Evolutionary conservation across 2,329 filamentous ascomycete species (phyloP).

Genomic region (Penicillium hordei): DNA sequence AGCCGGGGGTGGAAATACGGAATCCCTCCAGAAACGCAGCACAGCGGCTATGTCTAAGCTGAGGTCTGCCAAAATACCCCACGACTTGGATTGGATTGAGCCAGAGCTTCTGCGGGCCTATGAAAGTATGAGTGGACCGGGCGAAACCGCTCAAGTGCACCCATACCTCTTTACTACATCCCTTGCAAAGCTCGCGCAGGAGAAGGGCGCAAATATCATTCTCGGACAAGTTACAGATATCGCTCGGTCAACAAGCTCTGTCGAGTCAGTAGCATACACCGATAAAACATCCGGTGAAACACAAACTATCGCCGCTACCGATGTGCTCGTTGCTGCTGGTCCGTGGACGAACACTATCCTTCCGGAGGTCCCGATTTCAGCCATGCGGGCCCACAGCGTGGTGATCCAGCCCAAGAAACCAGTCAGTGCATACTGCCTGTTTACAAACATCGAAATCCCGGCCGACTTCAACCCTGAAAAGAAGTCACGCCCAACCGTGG

Average conservation of each 20-base stretch:
- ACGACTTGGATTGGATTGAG: conserved; percentile 82
- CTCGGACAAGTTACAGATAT: conserved; percentile 70
- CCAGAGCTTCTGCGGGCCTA: conserved; percentile 66
- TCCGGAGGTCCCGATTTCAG: conserved; percentile 57
- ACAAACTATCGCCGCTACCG: conserved; percentile 56
- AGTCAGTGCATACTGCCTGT: conserved; percentile 55
- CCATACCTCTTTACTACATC: conserved; percentile 85
- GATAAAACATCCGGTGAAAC: conserved; percentile 52
- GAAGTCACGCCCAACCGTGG: conserved; percentile 59
- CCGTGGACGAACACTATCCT: conserved; percentile 60
- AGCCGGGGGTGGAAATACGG: conserved; percentile 34
- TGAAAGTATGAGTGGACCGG: conserved; percentile 77
- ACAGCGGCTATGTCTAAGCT: conserved; percentile 52
- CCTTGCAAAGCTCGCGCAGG: conserved; percentile 73
- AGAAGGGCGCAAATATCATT: conserved; percentile 66
- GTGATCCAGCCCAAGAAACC: conserved; percentile 58
- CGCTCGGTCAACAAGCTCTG: conserved; percentile 51
- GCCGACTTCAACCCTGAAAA: conserved; percentile 54
- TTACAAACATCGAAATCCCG: conserved; percentile 80
- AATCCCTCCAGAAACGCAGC: conserved; percentile 59
- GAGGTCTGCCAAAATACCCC: conserved; percentile 64
- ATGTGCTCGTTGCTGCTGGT: conserved; percentile 61
- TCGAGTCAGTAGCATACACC: conserved; percentile 64
- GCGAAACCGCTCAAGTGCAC: conserved; percentile 89
- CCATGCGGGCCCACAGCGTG: conserved; percentile 63